phyloP scores from a whole-genome alignment of 2,329 filamentous ascomycete genomes.

The Verticillium klebahnii region DNA sequence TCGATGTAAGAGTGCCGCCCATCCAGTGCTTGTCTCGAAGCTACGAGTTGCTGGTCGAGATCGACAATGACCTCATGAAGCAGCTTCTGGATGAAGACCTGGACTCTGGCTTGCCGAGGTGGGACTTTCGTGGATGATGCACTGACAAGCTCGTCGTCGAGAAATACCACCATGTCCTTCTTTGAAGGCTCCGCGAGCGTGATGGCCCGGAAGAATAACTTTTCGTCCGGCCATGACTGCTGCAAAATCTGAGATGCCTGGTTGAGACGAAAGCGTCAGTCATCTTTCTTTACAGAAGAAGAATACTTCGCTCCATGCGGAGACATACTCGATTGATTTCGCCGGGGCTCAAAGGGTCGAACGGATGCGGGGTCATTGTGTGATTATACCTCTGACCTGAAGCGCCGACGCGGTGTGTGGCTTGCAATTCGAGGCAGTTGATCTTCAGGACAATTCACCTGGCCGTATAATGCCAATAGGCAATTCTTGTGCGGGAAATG shows the following conservation, averaged over 20 bases:
- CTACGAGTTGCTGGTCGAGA: constrained; percentile 8
- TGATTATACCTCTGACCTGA: too few relatives aligned
- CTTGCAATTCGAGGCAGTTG: too few relatives aligned
- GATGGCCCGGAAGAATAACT: constrained; percentile 36
- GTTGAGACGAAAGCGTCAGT: not conserved
- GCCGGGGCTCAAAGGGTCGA: constrained; percentile 7
- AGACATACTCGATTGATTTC: constrained; percentile 8
- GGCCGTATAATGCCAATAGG: not conserved
- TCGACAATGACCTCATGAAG: constrained; percentile 17
- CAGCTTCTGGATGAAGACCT: constrained; percentile 17
- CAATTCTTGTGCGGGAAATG: too few relatives aligned
- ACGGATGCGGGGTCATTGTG: constrained; percentile 4
- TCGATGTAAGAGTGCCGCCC: constrained; percentile 43
- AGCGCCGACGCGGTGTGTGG: not conserved
- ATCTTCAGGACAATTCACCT: too few relatives aligned
- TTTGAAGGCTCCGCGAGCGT: constrained; percentile 41
- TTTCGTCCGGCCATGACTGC: constrained; percentile 4
- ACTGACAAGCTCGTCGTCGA: constrained; percentile 30
- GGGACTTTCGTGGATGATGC: constrained; percentile 6
- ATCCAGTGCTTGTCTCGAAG: constrained; percentile 23
- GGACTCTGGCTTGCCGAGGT: constrained; percentile 28
- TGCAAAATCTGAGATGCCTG: constrained; percentile 6
- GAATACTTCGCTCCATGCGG: too few relatives aligned
- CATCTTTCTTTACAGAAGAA: too few relatives aligned
- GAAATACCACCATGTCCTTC: constrained; percentile 30